These are phyloP conservation scores for Clavispora asparagi DNA, from an alignment of 805 yeast species.

Conservation along the genomic window DNA sequence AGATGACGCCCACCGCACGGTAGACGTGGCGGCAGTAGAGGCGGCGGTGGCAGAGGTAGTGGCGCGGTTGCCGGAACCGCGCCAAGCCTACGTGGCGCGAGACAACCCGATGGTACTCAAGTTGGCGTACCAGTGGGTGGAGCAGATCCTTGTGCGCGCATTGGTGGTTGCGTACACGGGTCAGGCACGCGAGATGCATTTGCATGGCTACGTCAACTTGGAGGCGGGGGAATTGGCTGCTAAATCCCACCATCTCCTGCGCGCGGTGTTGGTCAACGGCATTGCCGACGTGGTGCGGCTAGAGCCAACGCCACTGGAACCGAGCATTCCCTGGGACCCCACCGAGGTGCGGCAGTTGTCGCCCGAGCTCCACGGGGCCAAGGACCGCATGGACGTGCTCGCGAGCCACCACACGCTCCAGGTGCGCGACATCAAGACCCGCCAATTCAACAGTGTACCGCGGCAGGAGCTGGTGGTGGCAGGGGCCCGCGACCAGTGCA, in stretches of 20 bases:
- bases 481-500: slow-evolving; percentile 54
- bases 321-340: not conserved
- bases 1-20: slow-evolving; percentile 33
- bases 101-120: not conserved
- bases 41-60: slow-evolving; percentile 6
- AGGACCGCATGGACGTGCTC: slow-evolving; percentile 2
- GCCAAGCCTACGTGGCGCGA: not conserved
- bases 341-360: not conserved
- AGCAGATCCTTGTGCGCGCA: slow-evolving; percentile 36
- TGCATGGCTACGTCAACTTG: slow-evolving; percentile 47
- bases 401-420: slow-evolving; percentile 6
- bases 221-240: slow-evolving; percentile 13
- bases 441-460: slow-evolving; percentile 43
- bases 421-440: slow-evolving; percentile 59
- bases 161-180: slow-evolving; percentile 40
- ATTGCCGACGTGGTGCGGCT: slow-evolving; percentile 24
- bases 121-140: slow-evolving; percentile 33
- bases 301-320: not conserved
- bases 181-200: slow-evolving; percentile 57
- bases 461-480: slow-evolving; percentile 42
- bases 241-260: slow-evolving; percentile 2
- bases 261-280: slow-evolving; percentile 54
- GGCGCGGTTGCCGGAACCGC: slow-evolving; percentile 4
- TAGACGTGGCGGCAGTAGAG: slow-evolving; percentile 36
- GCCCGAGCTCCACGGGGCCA: slow-evolving; percentile 5